Conservation (phyloP, 2,329 filamentous ascomycete species). For the Penicillium sclerotiorum region DNA sequence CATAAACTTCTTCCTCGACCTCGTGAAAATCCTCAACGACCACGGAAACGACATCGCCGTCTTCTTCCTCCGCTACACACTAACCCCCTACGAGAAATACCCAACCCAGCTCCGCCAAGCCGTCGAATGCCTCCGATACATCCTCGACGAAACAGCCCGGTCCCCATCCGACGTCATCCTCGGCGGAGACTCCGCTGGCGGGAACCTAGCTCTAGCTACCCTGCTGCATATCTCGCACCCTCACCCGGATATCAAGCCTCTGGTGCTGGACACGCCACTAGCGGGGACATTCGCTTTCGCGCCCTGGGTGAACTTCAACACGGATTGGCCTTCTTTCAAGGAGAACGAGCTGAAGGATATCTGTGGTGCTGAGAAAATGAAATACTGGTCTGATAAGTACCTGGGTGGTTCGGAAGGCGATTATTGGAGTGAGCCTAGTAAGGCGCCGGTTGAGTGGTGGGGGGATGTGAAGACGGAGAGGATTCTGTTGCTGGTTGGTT, state of each 20-base stretch:
- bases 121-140: slow-evolving; percentile 42
- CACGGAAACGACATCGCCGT: slow-evolving; percentile 49
- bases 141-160: slow-evolving; percentile 34
- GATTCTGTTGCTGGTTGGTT: slow-evolving; percentile 57
- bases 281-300: slow-evolving; percentile 54
- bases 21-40: slow-evolving; percentile 43
- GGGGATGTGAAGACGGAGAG: slow-evolving; percentile 48
- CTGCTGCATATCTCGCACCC: slow-evolving; percentile 52
- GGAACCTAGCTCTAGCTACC: slow-evolving; percentile 38
- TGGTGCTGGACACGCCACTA: slow-evolving; percentile 43
- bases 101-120: slow-evolving; percentile 44
- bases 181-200: slow-evolving; percentile 46
- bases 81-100: slow-evolving; percentile 47
- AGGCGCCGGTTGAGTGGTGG: slow-evolving; percentile 57
- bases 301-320: slow-evolving; percentile 58
- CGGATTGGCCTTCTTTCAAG: slow-evolving; percentile 42
- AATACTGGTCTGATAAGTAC: slow-evolving; percentile 51
- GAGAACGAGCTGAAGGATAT: slow-evolving; percentile 55
- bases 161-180: slow-evolving; percentile 38
- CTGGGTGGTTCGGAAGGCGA: slow-evolving; percentile 44
- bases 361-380: slow-evolving; percentile 40
- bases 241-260: slow-evolving; percentile 51
- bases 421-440: slow-evolving; percentile 55
- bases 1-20: slow-evolving; percentile 48
- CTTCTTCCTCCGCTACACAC: slow-evolving; percentile 58